Evolutionary conservation across 1,284 basidiomycete species (phyloP).

Genomic region (Anthracocystis setariae): DNA sequence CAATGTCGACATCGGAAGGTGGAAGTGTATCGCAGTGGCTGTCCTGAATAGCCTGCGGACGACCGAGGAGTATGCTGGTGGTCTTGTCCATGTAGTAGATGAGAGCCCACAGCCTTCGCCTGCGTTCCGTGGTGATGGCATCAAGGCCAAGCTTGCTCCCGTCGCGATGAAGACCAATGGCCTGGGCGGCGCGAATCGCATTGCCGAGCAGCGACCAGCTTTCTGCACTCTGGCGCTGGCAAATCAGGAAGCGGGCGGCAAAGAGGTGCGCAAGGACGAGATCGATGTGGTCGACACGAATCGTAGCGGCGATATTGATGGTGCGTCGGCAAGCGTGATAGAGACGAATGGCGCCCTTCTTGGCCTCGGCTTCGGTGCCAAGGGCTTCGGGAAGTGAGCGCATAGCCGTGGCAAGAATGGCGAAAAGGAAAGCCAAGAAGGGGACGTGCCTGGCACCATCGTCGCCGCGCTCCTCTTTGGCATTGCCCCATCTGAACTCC

Average conservation of each 20-base stretch:
- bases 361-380: conserved; percentile 54
- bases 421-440: conserved; percentile 88
- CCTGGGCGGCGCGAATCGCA: conserved; percentile 90
- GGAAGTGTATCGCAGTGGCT: conserved; percentile 78
- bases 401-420: conserved; percentile 89
- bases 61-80: conserved; percentile 83
- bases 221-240: conserved; percentile 87
- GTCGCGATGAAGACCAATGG: conserved; percentile 90
- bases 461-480: conserved; percentile 51
- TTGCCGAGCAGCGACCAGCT: conserved; percentile 95
- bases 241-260: conserved; percentile 86
- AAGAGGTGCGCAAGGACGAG: conserved; percentile 61
- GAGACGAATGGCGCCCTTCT: conserved; percentile 53
- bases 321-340: conserved; percentile 75
- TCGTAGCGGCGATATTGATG: conserved; percentile 57
- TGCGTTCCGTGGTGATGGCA: conserved; percentile 83
- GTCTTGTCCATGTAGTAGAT: conserved; percentile 91
- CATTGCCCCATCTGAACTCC: conserved; percentile 68
- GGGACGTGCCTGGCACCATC: conserved; percentile 81
- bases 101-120: conserved; percentile 91
- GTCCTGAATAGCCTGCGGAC: conserved; percentile 84
- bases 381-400: conserved; percentile 81
- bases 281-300: conserved; percentile 64
- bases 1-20: conserved; percentile 82
- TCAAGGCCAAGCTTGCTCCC: conserved; percentile 75